Conservation (phyloP, 441 rosid genomes). For the Adansonia madagascariensis region DNA sequence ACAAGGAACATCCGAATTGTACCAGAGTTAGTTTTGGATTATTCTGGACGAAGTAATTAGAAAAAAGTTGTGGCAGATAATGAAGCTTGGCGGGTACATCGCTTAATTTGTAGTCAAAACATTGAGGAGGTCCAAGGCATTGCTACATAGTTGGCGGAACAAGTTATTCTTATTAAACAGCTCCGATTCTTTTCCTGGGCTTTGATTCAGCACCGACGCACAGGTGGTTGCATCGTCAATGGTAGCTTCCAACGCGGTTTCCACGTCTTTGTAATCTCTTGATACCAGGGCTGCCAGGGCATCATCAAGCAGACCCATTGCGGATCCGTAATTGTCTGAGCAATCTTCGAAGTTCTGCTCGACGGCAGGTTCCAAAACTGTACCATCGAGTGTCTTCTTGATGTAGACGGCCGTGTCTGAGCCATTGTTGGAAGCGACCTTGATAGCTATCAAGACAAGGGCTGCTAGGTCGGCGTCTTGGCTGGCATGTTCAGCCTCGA, state of each 20-base stretch:
- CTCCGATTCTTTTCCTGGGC: neutral
- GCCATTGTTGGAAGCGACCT: conserved; percentile 24
- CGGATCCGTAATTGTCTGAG: conserved; percentile 21
- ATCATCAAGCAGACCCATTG: conserved; percentile 29
- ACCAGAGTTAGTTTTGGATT: neutral
- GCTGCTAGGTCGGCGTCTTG: conserved; percentile 22
- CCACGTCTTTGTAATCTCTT: conserved; percentile 20
- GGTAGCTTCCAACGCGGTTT: conserved; percentile 21
- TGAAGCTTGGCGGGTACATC: neutral
- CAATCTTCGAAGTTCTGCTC: conserved; percentile 34
- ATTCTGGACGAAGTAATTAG: neutral
- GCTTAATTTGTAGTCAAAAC: conserved; percentile 26
- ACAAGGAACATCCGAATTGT: neutral
- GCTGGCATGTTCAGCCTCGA: conserved; percentile 6
- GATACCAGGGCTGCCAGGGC: conserved; percentile 24
- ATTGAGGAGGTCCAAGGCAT: conserved; percentile 39
- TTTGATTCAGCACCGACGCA: neutral
- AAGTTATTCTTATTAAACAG: neutral
- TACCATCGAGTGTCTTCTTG: neutral
- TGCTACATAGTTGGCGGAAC: conserved; percentile 40
- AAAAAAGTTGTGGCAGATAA: neutral
- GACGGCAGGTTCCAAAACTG: neutral
- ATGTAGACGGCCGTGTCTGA: neutral
- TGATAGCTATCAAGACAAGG: conserved; percentile 29
- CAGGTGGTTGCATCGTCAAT: conserved; percentile 24